Conservation (phyloP, 495 filamentous ascomycete genomes). For the Neurospora sp. region DNA sequence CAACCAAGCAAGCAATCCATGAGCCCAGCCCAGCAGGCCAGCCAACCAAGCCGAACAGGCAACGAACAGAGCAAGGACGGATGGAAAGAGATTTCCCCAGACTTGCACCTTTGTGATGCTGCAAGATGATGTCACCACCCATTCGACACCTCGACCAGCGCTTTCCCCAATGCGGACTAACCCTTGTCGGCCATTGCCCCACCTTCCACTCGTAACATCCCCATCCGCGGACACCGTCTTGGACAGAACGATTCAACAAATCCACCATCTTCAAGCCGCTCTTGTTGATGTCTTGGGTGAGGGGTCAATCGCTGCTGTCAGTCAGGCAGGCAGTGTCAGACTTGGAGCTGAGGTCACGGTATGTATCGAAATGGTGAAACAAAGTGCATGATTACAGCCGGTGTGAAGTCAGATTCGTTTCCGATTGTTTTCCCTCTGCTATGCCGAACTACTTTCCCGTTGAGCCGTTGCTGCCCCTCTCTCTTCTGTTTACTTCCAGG, state of each 20-base stretch:
- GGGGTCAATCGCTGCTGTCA: background rate
- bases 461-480: background rate
- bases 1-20: background rate
- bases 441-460: background rate
- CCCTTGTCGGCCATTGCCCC: background rate
- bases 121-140: constrained; percentile 27
- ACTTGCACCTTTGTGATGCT: constrained; percentile 11
- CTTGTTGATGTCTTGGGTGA: background rate
- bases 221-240: background rate
- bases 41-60: background rate
- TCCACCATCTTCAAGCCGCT: background rate
- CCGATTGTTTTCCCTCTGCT: background rate
- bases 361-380: background rate
- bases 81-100: constrained; percentile 2
- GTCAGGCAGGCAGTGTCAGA: background rate
- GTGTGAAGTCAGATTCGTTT: background rate
- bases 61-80: background rate
- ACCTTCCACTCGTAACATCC: background rate
- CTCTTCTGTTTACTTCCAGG: background rate
- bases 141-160: constrained; percentile 4
- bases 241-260: background rate
- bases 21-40: background rate
- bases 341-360: background rate
- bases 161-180: background rate
- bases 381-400: background rate